Evolutionary conservation across 176 grass and related monocot species (phyloP), one percentile per base, ranked within the genome.

Genomic region (Oryza meridionalis): DNA sequence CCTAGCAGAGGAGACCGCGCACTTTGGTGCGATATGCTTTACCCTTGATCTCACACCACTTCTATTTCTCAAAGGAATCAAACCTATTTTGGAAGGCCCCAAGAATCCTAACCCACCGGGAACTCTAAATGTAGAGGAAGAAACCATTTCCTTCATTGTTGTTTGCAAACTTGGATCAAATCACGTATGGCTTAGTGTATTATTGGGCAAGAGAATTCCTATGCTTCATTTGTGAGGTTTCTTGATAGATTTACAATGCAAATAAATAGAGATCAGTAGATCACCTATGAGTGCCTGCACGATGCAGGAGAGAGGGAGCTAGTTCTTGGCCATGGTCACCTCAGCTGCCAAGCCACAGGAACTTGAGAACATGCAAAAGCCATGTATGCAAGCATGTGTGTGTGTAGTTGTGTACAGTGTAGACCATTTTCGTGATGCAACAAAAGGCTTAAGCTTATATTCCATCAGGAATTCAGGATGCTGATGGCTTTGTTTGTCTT

Each of bases 1-100:
- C 49, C 94, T 90, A 0, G 90, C 44, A 84, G 93, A 86, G 21
- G 88, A 90, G 77, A 91, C 44, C 33, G 69, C 76, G 69, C 91
- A 96, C 7, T 53, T 87, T 1, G 88, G 77, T 59, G 19, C 47
- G 16, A 75, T 26, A 68, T 77, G 14, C 24, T 81, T 88, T 0
- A 65, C 63, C 62, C 67, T 51, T 42, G 38, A 77, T 31, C 68
- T 74, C 47, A 77, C 67, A 64, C 62, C 16, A 47, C 29, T 43
- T 38, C 70, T 86, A 14, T 53, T 66, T 71, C 42, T 72, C 29
- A 86, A 65, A 79, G 84, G 26, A 70, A 64, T 74, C 58, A 46
- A 17, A 38, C 86, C 53, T 72, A 88, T 82, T 51, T 86, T 90
- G 72, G 91, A 85, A 55, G 50, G 50, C 50, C 50, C 50, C 50